Evolutionary conservation across 73 alveolate genomes (phyloP).

Genomic region (Diophrys sp.): DNA sequence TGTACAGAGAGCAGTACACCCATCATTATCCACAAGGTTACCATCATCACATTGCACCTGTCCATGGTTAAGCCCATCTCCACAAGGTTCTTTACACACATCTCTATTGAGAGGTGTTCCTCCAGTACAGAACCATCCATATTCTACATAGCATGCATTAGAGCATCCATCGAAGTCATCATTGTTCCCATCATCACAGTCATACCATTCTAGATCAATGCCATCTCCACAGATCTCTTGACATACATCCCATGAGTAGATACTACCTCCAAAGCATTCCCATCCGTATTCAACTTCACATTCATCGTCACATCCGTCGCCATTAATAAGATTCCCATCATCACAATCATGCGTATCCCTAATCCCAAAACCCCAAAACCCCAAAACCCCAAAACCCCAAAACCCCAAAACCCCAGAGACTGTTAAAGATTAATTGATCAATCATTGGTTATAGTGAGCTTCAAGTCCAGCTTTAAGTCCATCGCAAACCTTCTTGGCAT

Average conservation of each 20-base stretch:
- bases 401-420: too few species aligned
- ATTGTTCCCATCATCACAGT: slow-evolving; percentile 9
- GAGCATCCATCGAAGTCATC: not conserved
- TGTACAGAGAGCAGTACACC: slow-evolving; percentile 5
- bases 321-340: slow-evolving; percentile 9
- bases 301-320: slow-evolving; percentile 10
- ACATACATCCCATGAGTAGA: slow-evolving; percentile 23
- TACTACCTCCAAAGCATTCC: slow-evolving; percentile 28
- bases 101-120: slow-evolving; percentile 15
- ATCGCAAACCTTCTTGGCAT: too few species aligned
- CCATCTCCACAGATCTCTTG: slow-evolving; percentile 63
- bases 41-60: slow-evolving; percentile 20
- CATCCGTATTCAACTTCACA: slow-evolving; percentile 29
- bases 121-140: not conserved
- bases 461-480: too few species aligned
- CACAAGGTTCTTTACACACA: slow-evolving; percentile 47
- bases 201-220: not conserved
- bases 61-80: slow-evolving; percentile 45
- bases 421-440: too few species aligned
- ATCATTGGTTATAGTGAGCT: too few species aligned
- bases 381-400: too few species aligned
- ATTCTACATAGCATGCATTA: not conserved
- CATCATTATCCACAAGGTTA: slow-evolving; percentile 7
- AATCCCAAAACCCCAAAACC: slow-evolving; percentile 16
- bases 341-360: slow-evolving; percentile 7